Evolutionary conservation across 306 rosid species (phyloP).

Genomic region (Trifolium dubium): DNA sequence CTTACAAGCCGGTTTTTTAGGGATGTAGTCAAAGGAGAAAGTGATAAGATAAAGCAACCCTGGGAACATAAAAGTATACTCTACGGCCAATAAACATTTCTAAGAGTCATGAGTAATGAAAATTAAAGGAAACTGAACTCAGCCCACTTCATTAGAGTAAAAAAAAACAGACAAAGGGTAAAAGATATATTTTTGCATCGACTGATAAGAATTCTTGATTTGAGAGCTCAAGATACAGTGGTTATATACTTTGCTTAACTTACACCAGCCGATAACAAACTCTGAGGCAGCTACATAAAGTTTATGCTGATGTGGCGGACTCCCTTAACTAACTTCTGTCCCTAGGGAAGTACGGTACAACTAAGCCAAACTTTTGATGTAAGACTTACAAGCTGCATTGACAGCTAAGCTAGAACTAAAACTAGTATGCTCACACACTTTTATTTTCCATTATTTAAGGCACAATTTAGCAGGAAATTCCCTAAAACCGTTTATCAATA

Average conservation of each 20-base stretch:
- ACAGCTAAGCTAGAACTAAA: not conserved
- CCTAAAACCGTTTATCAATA: conserved; percentile 27
- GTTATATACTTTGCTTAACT: not conserved
- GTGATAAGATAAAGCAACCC: not conserved
- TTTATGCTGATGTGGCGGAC: not conserved
- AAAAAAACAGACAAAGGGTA: not conserved
- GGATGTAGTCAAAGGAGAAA: not conserved
- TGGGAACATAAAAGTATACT: conserved; percentile 34
- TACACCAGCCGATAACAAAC: not conserved
- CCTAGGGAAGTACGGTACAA: not conserved
- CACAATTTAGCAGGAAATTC: conserved; percentile 23
- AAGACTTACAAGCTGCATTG: not conserved
- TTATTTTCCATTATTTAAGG: conserved; percentile 17
- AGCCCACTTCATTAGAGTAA: not conserved
- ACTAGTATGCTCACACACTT: not conserved
- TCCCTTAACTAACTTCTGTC: not conserved
- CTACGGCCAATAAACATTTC: not conserved
- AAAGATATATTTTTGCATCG: not conserved
- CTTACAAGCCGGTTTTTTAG: no score
- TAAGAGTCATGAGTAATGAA: conserved; percentile 8
- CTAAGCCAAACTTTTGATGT: not conserved
- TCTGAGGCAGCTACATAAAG: not conserved
- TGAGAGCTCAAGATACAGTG: not conserved
- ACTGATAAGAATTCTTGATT: not conserved
- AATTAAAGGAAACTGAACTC: conserved; percentile 31